These are phyloP conservation scores for Globisporangium spinosum DNA, from an alignment of 352 stramenopile species.

Conservation along the genomic window DNA sequence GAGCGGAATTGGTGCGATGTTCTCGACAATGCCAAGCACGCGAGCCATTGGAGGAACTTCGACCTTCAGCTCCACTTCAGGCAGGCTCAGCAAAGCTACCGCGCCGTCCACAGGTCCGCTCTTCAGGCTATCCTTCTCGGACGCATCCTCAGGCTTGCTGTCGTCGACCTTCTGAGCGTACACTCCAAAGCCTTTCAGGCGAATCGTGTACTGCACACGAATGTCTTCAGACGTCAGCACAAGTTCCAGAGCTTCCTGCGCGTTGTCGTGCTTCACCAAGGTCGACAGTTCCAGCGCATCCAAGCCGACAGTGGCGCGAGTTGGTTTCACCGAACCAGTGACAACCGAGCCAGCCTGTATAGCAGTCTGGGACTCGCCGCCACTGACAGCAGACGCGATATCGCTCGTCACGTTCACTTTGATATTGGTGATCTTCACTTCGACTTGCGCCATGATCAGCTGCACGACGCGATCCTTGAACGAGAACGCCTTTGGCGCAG, in stretches of 20 bases:
- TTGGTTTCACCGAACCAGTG: constrained; percentile 22
- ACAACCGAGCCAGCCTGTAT: background rate
- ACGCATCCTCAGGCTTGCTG: constrained; percentile 9
- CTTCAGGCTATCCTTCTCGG: constrained; percentile 23
- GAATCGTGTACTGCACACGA: constrained; percentile 42
- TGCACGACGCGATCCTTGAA: constrained; percentile 67
- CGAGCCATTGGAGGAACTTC: constrained; percentile 54
- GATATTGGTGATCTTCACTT: constrained; percentile 46
- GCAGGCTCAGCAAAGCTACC: constrained; percentile 34
- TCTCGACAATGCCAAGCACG: constrained; percentile 53
- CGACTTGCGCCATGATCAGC: constrained; percentile 53
- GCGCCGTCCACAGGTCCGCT: constrained; percentile 19
- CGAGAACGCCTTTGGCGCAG: constrained; percentile 30
- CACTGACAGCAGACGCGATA: constrained; percentile 21
- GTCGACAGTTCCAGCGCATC: constrained; percentile 39
- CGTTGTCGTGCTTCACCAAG: constrained; percentile 41
- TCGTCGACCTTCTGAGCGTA: constrained; percentile 28
- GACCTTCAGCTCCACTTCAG: constrained; percentile 40
- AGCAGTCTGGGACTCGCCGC: constrained; percentile 16
- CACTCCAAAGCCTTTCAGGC: constrained; percentile 46
- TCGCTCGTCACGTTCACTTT: constrained; percentile 35
- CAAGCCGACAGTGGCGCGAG: constrained; percentile 32
- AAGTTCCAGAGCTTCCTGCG: constrained; percentile 40
- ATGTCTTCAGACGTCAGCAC: constrained; percentile 51
- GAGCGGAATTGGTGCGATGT: constrained; percentile 46